These are phyloP conservation scores for Platanus orientalis DNA, from an alignment of 164 flowering plant genomes.

Conservation along the genomic window DNA sequence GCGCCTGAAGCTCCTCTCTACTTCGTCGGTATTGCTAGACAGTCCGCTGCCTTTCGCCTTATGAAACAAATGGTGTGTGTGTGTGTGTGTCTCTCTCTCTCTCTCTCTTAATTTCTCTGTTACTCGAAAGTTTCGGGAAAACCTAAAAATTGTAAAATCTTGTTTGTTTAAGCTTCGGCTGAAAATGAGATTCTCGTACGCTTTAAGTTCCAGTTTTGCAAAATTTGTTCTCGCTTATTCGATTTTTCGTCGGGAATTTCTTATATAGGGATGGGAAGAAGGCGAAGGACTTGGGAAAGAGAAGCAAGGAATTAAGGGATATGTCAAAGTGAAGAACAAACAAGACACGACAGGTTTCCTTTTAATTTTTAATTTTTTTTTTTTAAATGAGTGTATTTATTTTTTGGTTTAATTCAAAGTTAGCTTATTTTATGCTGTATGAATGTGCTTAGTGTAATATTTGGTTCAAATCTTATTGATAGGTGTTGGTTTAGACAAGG, in stretches of 20 bases:
- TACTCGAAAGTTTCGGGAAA: too few species aligned
- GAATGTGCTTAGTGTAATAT: not conserved
- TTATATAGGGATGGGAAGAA: constrained; percentile 95
- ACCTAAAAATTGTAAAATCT: too few species aligned
- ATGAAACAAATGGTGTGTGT: constrained; percentile 96
- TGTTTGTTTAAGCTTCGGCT: too few species aligned
- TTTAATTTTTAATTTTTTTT: not conserved
- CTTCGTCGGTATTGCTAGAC: constrained; percentile 69
- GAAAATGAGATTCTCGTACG: too few species aligned
- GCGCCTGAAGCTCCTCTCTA: constrained; percentile 83
- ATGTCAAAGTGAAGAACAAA: constrained; percentile 79
- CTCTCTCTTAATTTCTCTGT: too few species aligned
- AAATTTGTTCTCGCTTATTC: not conserved
- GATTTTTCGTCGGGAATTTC: not conserved
- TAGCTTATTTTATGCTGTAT: not conserved
- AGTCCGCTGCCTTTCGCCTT: constrained; percentile 97
- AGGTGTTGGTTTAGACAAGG: constrained; percentile 85
- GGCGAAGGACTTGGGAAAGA: constrained; percentile 99
- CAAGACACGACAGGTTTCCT: constrained; percentile 72
- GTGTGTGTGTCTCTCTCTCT: constrained; percentile 9
- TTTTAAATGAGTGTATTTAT: too few species aligned
- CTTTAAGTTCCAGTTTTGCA: not conserved
- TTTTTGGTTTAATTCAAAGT: not conserved
- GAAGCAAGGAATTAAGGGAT: constrained; percentile 95
- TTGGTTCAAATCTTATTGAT: constrained; percentile 1